Evolutionary conservation across 2,329 filamentous ascomycete genomes (phyloP).

Genomic region (Drechslerella coelobrocha): DNA sequence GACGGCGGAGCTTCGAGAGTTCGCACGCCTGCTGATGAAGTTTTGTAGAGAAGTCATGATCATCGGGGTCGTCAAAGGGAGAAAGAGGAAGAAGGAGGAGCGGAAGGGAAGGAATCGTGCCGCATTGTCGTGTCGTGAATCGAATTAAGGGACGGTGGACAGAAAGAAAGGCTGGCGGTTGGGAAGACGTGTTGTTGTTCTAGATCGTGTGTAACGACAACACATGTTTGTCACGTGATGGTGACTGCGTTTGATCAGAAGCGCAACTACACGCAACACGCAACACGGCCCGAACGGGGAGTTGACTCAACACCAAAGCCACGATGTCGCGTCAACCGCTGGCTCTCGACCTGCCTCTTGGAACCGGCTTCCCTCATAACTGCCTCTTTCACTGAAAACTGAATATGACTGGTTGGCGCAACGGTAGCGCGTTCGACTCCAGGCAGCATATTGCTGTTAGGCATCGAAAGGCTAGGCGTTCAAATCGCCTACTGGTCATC

Average conservation of each 20-base stretch:
- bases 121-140: conserved; percentile 17
- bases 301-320: no score
- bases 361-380: no score
- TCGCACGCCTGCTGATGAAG: conserved; percentile 45
- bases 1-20: conserved; percentile 19
- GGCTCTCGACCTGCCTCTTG: no score
- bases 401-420: conserved; percentile 53
- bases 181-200: background rate
- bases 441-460: no score
- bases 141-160: background rate
- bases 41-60: conserved; percentile 48
- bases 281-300: no score
- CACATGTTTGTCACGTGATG: background rate
- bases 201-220: background rate
- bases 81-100: background rate
- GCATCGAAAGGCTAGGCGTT: conserved; percentile 54
- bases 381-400: no score
- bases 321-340: no score
- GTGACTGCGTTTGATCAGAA: background rate
- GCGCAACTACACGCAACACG: background rate
- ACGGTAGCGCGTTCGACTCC: conserved; percentile 55
- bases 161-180: background rate
- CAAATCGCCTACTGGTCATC: conserved; percentile 54
- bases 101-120: conserved; percentile 2
- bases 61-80: conserved; percentile 20